Evolutionary conservation across 2,329 filamentous ascomycete species (phyloP), one percentile per base, ranked within the genome.

Genomic region (Colletotrichum kahawae): DNA sequence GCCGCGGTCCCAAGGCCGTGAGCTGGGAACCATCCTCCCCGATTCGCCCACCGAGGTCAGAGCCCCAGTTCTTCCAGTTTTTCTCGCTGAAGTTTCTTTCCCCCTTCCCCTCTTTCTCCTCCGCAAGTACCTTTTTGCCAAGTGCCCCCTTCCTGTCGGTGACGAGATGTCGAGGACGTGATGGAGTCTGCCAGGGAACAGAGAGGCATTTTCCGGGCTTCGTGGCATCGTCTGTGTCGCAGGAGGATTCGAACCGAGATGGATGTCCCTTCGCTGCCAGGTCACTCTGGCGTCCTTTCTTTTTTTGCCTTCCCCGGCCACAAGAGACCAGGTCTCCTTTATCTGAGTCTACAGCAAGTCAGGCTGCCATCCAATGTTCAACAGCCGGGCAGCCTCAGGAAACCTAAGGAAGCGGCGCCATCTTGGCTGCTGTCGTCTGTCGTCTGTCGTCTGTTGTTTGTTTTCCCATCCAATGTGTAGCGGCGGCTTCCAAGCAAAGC

Each of bases 171-270:
- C 18, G 62, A 43, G 18, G 38, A 43, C 38, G 24, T 18, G 31
- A 67, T 59, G 72, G 63, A 63, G 29, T 72, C 63, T 67, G 56
- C 56, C 69, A 67, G 63, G 72, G 70, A 43, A 56, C 67, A 31
- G 38, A 75, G 72, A 75, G 62, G 62, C 68, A 75, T 75, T 71
- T 63, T 56, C 56, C 56, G 51, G 51, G 31, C 38, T 27, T 75
- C 62, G 69, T 72, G 68, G 29, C 68, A 72, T 72, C 43, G 56
- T 60, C 33, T 59, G 29, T 51, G 62, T 67, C 68, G 64, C 43
- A 56, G 62, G 43, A 70, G 59, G 56, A 34, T 38, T 56, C 21
- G 62, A 75, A 67, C 62, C 72, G 72, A 72, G 27, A 75, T 67
- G 63, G 68, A 48, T 48, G 72, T 57, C 36, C 14, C 21, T 7